These are phyloP conservation scores for Dictyostelium purpureum DNA, from an alignment of 78 protist genomes.

Conservation along the genomic window DNA sequence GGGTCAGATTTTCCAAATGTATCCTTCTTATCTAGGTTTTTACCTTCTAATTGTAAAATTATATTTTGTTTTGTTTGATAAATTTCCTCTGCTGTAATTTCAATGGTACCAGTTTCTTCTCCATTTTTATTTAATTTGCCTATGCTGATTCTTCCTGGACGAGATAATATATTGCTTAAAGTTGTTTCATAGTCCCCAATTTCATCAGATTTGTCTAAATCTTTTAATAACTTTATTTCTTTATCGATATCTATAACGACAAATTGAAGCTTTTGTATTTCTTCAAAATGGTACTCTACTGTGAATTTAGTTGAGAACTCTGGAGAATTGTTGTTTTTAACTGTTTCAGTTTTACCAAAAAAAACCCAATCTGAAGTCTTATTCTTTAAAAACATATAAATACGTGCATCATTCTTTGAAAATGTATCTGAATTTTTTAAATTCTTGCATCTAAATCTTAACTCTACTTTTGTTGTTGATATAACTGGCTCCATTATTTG, in stretches of 20 bases:
- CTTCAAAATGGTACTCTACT: constrained; percentile 18
- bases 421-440: not conserved
- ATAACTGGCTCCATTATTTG: not conserved
- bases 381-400: not conserved
- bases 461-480: constrained; percentile 1
- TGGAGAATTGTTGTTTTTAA: constrained; percentile 15
- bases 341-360: constrained; percentile 30
- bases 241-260: constrained; percentile 7
- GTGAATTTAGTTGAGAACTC: not conserved
- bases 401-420: constrained; percentile 16
- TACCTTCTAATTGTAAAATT: not conserved
- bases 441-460: not conserved
- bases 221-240: too few species aligned
- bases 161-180: not conserved
- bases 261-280: not conserved
- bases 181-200: not conserved
- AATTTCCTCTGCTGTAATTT: constrained; percentile 22
- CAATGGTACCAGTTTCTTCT: constrained; percentile 8
- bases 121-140: not conserved
- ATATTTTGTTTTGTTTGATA: not conserved
- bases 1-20: constrained; percentile 85
- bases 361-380: not conserved
- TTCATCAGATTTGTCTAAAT: not conserved
- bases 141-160: not conserved
- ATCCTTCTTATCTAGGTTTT: constrained; percentile 35